Base-by-base conservation (phyloP, 1,284 basidiomycete genomes). In the Apiotrichum veenhuisii region DNA sequence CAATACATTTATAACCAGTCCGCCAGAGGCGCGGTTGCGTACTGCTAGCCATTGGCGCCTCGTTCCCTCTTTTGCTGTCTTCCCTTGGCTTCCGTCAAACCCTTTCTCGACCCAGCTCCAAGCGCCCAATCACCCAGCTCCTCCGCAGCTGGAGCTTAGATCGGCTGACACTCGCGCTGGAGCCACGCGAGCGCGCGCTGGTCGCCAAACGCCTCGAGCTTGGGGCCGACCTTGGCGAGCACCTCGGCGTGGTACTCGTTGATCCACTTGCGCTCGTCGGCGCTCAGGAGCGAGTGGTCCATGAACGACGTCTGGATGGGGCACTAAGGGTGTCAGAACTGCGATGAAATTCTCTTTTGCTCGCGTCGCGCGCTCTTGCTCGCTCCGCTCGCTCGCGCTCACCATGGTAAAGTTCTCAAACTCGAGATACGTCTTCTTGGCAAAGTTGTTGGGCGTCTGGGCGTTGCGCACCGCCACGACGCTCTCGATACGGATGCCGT, bases 401-500 rank as follows among this genome's bases (percentile, higher is more conserved):
- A 84, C 82, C 88, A 93, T 84, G 0, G 93, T 95, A 56, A 96
- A 81, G 59, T 83, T 81, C 76, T 97, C 92, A 64, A 95, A 89
- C 10, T 84, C 81, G 25, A 95, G 81, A 74, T 85, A 96, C 3
- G 86, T 88, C 63, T 87, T 88, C 47, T 84, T 82, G 5, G 90
- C 91, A 73, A 94, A 97, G 71, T 91, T 89, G 73, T 93, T 83
- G 8, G 81, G 84, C 1, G 91, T 93, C 58, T 86, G 75, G 8
- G 79, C 85, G 38, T 86, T 82, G 57, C 82, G 82, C 10, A 94
- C 87, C 27, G 92, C 80, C 18, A 93, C 84, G 42, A 95, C 82
- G 72, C 85, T 92, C 78, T 98, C 95, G 66, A 96, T 93, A 2
- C 95, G 86, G 64, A 98, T 91, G 3, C 95, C 95, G 71, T 88